A percentile compares a stretch with the other conserved stretches of the same genome.
phyloP scores from a whole-genome alignment of 2,329 filamentous ascomycete species.

The Diplocarpon mali region DNA sequence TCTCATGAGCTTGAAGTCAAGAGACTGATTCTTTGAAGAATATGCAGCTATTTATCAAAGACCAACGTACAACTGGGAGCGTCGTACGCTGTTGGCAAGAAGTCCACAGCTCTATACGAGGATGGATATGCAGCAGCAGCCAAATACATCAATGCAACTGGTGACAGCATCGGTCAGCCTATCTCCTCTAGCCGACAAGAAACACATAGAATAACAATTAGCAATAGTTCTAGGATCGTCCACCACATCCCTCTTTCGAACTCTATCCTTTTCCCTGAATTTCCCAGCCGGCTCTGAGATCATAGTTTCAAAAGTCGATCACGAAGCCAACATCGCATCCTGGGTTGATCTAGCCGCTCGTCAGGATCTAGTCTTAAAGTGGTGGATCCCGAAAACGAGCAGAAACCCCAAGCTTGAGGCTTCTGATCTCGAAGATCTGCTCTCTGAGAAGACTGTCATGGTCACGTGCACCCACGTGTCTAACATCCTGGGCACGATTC shows the following conservation, averaged over 20 bases:
- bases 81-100: constrained; percentile 49
- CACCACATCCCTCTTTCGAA: constrained; percentile 67
- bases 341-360: constrained; percentile 59
- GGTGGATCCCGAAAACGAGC: constrained; percentile 48
- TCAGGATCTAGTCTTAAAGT: constrained; percentile 51
- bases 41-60: constrained; percentile 52
- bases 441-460: constrained; percentile 54
- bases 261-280: constrained; percentile 46
- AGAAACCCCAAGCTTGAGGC: constrained; percentile 48
- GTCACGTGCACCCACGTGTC: constrained; percentile 64
- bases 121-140: constrained; percentile 55
- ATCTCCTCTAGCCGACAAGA: too few relatives aligned
- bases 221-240: constrained; percentile 54
- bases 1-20: neutral
- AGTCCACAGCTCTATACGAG: constrained; percentile 47
- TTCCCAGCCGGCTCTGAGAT: constrained; percentile 52
- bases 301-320: constrained; percentile 60
- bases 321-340: constrained; percentile 66
- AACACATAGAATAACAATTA: constrained; percentile 1
- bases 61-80: constrained; percentile 70
- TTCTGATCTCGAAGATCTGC: constrained; percentile 44
- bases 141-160: constrained; percentile 55
- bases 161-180: constrained; percentile 49
- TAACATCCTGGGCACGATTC: constrained; percentile 64
- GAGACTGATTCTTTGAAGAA: constrained; percentile 31